Conservation (phyloP, 768 basidiomycete species). For the Suillus placidus region DNA sequence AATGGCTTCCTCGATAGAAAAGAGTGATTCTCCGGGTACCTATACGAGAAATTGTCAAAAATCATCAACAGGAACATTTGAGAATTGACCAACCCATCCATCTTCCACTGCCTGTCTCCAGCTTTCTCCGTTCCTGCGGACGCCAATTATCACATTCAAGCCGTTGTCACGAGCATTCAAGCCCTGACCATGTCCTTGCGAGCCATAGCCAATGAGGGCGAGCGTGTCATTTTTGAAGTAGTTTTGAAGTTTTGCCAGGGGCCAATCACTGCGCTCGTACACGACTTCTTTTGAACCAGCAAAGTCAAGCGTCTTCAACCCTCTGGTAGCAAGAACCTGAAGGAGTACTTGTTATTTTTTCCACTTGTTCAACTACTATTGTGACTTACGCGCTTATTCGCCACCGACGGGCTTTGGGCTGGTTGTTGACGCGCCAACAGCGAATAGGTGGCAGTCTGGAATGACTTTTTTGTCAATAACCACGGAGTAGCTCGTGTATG, state of each 20-base stretch:
- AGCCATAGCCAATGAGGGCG: constrained; percentile 98
- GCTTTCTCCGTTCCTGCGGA: constrained; percentile 94
- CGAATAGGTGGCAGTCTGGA: neutral
- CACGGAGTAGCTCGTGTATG: neutral
- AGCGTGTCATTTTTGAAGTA: constrained; percentile 99
- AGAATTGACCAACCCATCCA: constrained; percentile 74
- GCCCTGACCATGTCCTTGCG: constrained; percentile 98
- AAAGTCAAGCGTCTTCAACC: constrained; percentile 88
- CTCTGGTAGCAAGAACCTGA: neutral
- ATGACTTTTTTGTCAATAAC: neutral
- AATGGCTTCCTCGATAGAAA: constrained; percentile 98
- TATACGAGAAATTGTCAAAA: constrained; percentile 2
- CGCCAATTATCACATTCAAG: constrained; percentile 97
- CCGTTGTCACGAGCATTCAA: constrained; percentile 99
- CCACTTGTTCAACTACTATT: neutral
- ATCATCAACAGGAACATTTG: neutral
- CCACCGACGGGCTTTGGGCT: neutral
- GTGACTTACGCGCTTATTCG: neutral
- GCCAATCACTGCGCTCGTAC: constrained; percentile 98
- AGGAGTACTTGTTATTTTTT: neutral
- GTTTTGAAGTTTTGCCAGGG: constrained; percentile 94
- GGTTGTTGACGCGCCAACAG: neutral
- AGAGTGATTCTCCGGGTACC: constrained; percentile 97
- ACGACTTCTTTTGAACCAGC: constrained; percentile 92
- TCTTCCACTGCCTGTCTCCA: constrained; percentile 96